phyloP scores from a whole-genome alignment of 116 monocot species.

The Trichopus zeylanicus region DNA sequence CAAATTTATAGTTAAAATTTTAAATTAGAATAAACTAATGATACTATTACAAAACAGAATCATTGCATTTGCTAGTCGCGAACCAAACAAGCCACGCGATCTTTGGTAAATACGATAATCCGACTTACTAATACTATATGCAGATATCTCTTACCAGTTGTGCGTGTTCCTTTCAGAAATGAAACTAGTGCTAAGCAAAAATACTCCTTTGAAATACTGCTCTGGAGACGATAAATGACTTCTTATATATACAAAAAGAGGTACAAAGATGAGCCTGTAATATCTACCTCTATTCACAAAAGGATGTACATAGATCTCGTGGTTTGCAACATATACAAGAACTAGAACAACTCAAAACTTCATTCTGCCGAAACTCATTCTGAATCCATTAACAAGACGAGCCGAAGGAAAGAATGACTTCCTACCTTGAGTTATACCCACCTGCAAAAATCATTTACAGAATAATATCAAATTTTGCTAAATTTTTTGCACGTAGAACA shows the following conservation, averaged over 20 bases:
- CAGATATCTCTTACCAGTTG: too few species aligned
- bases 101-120: too few species aligned
- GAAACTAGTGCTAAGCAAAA: too few species aligned
- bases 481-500: too few species aligned
- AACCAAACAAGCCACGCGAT: too few species aligned
- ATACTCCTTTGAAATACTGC: not conserved
- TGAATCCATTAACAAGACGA: slow-evolving; percentile 35
- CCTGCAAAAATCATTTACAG: slow-evolving; percentile 16
- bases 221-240: not conserved
- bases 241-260: not conserved
- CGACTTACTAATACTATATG: too few species aligned
- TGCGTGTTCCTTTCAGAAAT: too few species aligned
- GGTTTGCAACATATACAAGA: not conserved
- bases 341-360: not conserved
- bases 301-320: not conserved
- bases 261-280: not conserved
- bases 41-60: too few species aligned
- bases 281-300: not conserved
- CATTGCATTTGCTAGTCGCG: too few species aligned
- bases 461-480: not conserved
- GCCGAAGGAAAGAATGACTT: slow-evolving; percentile 51
- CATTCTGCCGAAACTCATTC: not conserved
- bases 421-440: slow-evolving; percentile 35
- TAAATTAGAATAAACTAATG: too few species aligned
- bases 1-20: too few species aligned